Evolutionary conservation across 1,284 basidiomycete genomes (phyloP).

Genomic region (Meripilus lineatus): DNA sequence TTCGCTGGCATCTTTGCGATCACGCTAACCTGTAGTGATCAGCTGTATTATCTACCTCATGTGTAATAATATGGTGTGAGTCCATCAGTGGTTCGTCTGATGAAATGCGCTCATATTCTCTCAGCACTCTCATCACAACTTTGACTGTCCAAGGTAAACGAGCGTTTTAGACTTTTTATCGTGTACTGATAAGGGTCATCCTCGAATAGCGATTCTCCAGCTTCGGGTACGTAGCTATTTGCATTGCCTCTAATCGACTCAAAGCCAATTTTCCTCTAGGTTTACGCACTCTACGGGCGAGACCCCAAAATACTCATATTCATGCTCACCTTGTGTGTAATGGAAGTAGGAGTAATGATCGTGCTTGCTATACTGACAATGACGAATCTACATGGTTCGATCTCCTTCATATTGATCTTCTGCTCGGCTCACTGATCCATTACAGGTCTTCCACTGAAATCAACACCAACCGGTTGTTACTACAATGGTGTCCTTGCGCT

Average conservation of each 20-base stretch:
- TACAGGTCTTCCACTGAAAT: conserved; percentile 20
- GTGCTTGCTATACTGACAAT: conserved; percentile 20
- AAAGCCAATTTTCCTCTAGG: conserved; percentile 12
- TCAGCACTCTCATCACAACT: conserved; percentile 14
- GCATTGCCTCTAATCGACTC: not conserved
- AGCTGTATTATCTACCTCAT: conserved; percentile 19
- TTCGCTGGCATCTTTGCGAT: too few species aligned
- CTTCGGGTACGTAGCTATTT: conserved; percentile 11
- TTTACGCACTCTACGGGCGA: conserved; percentile 23
- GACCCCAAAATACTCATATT: conserved; percentile 15
- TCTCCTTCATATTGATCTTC: not conserved
- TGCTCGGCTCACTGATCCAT: not conserved
- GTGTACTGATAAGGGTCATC: not conserved
- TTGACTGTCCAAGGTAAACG: conserved; percentile 16
- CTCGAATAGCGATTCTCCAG: conserved; percentile 13
- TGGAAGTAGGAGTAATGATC: conserved; percentile 19
- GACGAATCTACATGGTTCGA: conserved; percentile 17
- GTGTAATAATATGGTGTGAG: conserved; percentile 18
- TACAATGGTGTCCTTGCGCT: conserved; percentile 19
- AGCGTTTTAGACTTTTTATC: not conserved
- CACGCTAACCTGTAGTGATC: not conserved
- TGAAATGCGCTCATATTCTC: not conserved
- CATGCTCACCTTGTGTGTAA: conserved; percentile 13
- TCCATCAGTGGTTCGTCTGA: not conserved
- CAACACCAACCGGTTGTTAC: conserved; percentile 23